phyloP scores from a whole-genome alignment of 139 green algal genomes.

The Coelastrella sp. region DNA sequence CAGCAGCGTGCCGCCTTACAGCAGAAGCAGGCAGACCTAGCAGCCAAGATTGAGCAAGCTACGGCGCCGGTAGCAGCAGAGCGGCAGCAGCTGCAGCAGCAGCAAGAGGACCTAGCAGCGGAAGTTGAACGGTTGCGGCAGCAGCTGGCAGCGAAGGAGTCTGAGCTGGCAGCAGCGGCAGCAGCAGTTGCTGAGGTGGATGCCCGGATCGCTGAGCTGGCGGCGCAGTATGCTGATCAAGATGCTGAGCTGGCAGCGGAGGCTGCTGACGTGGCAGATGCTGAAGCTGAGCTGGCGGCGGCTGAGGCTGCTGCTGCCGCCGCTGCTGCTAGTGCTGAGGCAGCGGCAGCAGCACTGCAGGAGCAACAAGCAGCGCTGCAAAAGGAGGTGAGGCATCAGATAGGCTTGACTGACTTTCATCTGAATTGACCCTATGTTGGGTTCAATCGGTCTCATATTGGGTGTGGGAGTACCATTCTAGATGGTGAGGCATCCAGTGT shows the following conservation, averaged over 20 bases:
- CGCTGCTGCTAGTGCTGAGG: constrained; percentile 8
- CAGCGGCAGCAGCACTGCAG: constrained; percentile 1
- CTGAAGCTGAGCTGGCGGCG: constrained; percentile 1
- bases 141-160: constrained; percentile 47
- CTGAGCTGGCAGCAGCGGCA: constrained; percentile 8
- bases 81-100: constrained; percentile 1
- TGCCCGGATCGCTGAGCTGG: background rate
- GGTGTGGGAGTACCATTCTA: too few relatives aligned
- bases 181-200: constrained; percentile 14
- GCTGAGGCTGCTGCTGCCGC: background rate
- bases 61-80: background rate
- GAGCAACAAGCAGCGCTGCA: constrained; percentile 33
- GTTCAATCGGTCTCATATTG: too few relatives aligned
- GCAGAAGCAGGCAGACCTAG: constrained; percentile 30
- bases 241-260: constrained; percentile 34
- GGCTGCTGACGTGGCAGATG: constrained; percentile 5
- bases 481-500: too few relatives aligned
- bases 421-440: too few relatives aligned
- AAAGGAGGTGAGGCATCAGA: constrained; percentile 17
- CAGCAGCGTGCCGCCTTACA: constrained; percentile 22
- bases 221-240: constrained; percentile 34
- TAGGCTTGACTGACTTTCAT: background rate
- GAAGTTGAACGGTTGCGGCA: constrained; percentile 55
- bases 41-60: background rate
- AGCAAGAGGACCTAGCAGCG: background rate